Evolutionary conservation across 2,329 filamentous ascomycete species (phyloP).

Genomic region (Hymenoscyphus scutula): DNA sequence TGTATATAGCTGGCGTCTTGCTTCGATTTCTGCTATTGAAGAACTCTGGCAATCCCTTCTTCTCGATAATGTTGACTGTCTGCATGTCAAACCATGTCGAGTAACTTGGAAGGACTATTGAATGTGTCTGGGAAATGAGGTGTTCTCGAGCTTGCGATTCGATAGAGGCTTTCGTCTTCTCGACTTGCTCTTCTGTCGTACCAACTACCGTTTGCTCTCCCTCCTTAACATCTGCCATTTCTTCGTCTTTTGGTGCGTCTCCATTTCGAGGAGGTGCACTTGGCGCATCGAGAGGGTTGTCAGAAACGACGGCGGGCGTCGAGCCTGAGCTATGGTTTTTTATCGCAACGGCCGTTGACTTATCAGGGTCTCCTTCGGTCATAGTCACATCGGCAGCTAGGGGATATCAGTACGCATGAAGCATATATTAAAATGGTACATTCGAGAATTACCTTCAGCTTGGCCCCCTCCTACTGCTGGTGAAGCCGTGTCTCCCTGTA

Average conservation of each 20-base stretch:
- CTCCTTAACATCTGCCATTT: conserved; percentile 68
- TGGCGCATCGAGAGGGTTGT: conserved; percentile 69
- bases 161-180: conserved; percentile 74
- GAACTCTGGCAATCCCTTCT: conserved; percentile 93
- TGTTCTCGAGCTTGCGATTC: conserved; percentile 89
- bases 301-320: conserved; percentile 48
- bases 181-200: conserved; percentile 52
- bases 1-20: conserved; percentile 96
- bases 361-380: conserved; percentile 46
- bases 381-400: conserved; percentile 59
- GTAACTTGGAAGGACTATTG: conserved; percentile 95
- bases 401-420: conserved; percentile 12
- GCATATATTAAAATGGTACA: conserved; percentile 15
- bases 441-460: conserved; percentile 46
- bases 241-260: conserved; percentile 67
- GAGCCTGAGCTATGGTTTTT: conserved; percentile 50
- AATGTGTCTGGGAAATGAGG: conserved; percentile 87
- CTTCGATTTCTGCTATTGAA: conserved; percentile 98
- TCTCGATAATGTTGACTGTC: conserved; percentile 83
- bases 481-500: conserved; percentile 44
- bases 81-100: conserved; percentile 99
- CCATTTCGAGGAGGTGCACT: conserved; percentile 62
- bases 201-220: conserved; percentile 43
- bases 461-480: conserved; percentile 28
- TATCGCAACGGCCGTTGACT: conserved; percentile 46